phyloP scores from a whole-genome alignment of 1,284 basidiomycete genomes.

The Cutaneotrichosporon spelunceum region DNA sequence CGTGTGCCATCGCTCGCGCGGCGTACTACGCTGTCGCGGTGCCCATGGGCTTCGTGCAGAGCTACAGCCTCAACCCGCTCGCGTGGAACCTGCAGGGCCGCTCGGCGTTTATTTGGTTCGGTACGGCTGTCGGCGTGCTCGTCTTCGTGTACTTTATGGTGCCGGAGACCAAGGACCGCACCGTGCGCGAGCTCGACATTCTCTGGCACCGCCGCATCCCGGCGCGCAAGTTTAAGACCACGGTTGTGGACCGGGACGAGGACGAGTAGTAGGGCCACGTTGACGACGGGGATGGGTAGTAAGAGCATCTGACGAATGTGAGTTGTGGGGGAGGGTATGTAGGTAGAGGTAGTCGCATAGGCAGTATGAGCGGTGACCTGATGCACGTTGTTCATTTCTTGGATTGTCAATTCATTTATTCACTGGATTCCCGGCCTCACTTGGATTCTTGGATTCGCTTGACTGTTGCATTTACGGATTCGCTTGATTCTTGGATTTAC shows the following conservation, averaged over 20 bases:
- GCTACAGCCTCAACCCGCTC: slow-evolving; percentile 40
- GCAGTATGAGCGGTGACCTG: too few relatives aligned
- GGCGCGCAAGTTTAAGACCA: slow-evolving; percentile 47
- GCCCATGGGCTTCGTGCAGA: slow-evolving; percentile 26
- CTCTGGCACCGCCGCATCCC: slow-evolving; percentile 46
- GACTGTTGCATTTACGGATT: too few relatives aligned
- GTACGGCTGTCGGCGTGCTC: slow-evolving; percentile 25
- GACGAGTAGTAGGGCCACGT: slow-evolving; percentile 5
- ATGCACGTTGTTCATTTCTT: too few relatives aligned
- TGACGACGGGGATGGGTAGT: too few relatives aligned
- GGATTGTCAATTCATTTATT: too few relatives aligned
- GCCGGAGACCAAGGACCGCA: slow-evolving; percentile 51
- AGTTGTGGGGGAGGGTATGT: too few relatives aligned
- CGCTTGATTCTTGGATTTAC: too few relatives aligned
- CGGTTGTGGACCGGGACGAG: slow-evolving; percentile 27
- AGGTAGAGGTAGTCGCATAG: too few relatives aligned
- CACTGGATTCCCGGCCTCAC: too few relatives aligned
- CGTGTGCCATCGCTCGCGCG: slow-evolving; percentile 48
- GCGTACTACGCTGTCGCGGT: slow-evolving; percentile 50
- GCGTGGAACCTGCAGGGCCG: slow-evolving; percentile 39
- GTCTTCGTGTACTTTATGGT: slow-evolving; percentile 36
- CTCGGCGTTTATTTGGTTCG: slow-evolving; percentile 50
- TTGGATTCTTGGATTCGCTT: too few relatives aligned
- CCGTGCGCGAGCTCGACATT: slow-evolving; percentile 50
- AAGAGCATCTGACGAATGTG: too few relatives aligned